Evolutionary conservation across 257 asterid species (phyloP), one percentile per base, ranked within the genome.

Genomic region (Fraxinus anomala): DNA sequence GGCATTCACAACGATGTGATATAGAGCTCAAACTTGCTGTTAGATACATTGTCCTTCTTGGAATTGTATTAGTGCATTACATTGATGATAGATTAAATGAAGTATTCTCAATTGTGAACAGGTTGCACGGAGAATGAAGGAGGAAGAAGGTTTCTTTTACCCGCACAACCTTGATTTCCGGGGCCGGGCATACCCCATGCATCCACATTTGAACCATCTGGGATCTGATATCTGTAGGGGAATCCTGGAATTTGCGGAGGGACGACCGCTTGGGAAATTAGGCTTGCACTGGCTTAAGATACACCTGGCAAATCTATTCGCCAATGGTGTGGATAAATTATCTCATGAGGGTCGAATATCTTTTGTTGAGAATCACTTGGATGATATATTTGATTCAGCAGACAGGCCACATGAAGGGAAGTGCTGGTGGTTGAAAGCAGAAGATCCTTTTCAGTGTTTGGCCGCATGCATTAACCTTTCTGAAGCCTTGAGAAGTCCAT

Each of bases 131-230:
- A 93, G 84, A 83, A 78, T 93, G 97, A 91, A 87, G 86, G 97
- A 89, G 70, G 99, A 93, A 88, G 93, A 78, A 74, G 93, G 97
- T 39, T 93, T 91, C 84, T 95, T 88, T 85, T 95, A 95, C 82
- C 99, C 98, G 3, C 99, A 93, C 88, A 95, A 93, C 70, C 80
- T 93, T 80, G 99, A 95, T 90, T 95, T 95, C 51, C 96, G 99
- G 33, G 99, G 99, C 19, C 97, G 98, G 67, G 99, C 98, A 33
- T 95, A 95, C 83, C 99, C 99, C 70, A 93, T 95, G 97, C 99
- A 95, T 83, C 98, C 99, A 21, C 97, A 95, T 89, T 83, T 95
- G 80, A 95, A 95, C 85, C 99, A 95, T 88, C 87, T 95, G 68
- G 99, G 99, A 40, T 93, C 99, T 14, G 99, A 95, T 80, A 80